Percentiles rank a stretch among this genome's conserved stretches.
Conservation (phyloP, 768 basidiomycete genomes). For the Naganishia antarctica region DNA sequence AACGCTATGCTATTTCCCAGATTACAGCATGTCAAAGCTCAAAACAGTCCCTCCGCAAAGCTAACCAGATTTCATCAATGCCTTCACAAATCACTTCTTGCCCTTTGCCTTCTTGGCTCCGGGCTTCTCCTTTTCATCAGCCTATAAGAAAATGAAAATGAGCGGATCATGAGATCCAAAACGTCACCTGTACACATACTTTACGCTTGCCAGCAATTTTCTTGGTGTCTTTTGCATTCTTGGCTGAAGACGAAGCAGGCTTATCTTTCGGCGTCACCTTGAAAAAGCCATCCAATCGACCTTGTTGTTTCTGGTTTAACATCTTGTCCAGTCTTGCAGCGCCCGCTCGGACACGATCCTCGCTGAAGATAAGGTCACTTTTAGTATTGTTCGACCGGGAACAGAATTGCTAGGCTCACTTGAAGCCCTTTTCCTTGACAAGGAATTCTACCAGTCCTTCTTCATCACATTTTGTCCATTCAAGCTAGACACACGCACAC, state of each 20-base stretch:
- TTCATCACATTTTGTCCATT: slow-evolving; percentile 88
- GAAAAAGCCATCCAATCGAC: slow-evolving; percentile 93
- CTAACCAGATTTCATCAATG: too few relatives aligned
- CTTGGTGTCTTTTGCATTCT: slow-evolving; percentile 39
- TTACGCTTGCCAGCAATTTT: slow-evolving; percentile 41
- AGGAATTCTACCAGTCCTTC: slow-evolving; percentile 91
- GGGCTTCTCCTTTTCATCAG: slow-evolving; percentile 46
- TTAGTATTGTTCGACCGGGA: not conserved
- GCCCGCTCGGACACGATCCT: slow-evolving; percentile 92
- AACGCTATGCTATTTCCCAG: too few relatives aligned
- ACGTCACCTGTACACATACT: slow-evolving; percentile 55
- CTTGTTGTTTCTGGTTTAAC: slow-evolving; percentile 86
- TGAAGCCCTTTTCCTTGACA: slow-evolving; percentile 94
- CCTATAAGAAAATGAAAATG: slow-evolving; percentile 23
- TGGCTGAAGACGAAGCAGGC: slow-evolving; percentile 40
- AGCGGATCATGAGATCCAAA: not conserved
- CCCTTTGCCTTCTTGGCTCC: slow-evolving; percentile 49
- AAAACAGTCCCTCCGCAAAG: too few relatives aligned
- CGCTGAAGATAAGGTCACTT: slow-evolving; percentile 54
- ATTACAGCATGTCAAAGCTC: too few relatives aligned
- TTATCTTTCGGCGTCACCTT: slow-evolving; percentile 53
- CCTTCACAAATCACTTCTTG: slow-evolving; percentile 32
- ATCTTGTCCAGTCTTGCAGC: slow-evolving; percentile 87
- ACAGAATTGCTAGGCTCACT: slow-evolving; percentile 55
- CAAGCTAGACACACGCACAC: slow-evolving; percentile 59